A percentile compares a stretch with the other conserved stretches of the same genome.
Conservation (phyloP, 345 rosid genomes). For the Lepidium africanum region DNA sequence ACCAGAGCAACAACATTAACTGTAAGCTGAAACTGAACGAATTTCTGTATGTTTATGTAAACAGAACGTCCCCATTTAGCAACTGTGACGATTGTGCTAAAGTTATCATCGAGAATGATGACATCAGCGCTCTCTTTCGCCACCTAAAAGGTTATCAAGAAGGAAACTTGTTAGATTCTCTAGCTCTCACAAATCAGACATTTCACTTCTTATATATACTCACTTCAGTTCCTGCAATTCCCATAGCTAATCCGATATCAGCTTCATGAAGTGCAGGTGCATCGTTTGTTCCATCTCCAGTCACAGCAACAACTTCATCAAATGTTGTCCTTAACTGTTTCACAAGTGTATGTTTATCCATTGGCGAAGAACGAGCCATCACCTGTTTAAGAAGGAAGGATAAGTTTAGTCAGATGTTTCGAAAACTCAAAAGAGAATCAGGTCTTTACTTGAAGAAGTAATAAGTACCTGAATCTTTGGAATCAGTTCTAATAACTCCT, state of each 20-base stretch:
- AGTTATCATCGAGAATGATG: slow-evolving; percentile 84
- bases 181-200: neutral
- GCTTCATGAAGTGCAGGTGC: slow-evolving; percentile 98
- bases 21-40: slow-evolving; percentile 92
- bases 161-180: neutral
- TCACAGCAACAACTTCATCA: slow-evolving; percentile 84
- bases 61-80: slow-evolving; percentile 98
- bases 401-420: neutral
- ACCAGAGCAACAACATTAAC: slow-evolving; percentile 80
- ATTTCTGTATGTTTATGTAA: slow-evolving; percentile 84
- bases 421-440: neutral
- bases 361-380: slow-evolving; percentile 95
- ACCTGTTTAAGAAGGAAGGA: slow-evolving; percentile 40
- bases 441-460: neutral
- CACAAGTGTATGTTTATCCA: slow-evolving; percentile 87
- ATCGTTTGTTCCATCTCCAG: slow-evolving; percentile 96
- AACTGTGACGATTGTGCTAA: slow-evolving; percentile 90
- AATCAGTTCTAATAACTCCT: slow-evolving; percentile 58
- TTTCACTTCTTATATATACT: neutral
- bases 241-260: slow-evolving; percentile 96
- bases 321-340: slow-evolving; percentile 76
- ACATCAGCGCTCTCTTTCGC: slow-evolving; percentile 99
- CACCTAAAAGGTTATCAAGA: slow-evolving; percentile 43
- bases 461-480: slow-evolving; percentile 81
- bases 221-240: slow-evolving; percentile 97